Percentiles rank a stretch among this genome's conserved stretches.
phyloP scores from a whole-genome alignment of 2,329 filamentous ascomycete genomes.

The Curvularia sp. region DNA sequence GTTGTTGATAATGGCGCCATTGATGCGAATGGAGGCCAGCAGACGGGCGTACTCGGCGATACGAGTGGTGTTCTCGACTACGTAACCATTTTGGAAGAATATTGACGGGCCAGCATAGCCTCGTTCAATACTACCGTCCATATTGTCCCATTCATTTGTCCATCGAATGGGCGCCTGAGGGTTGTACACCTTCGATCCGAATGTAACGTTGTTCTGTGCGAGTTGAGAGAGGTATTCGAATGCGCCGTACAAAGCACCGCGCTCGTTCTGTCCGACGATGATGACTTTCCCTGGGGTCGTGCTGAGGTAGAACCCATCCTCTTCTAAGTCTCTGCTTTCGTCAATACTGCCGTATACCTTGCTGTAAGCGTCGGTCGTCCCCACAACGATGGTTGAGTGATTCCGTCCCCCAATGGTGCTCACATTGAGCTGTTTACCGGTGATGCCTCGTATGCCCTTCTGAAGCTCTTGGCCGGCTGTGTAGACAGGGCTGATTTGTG shows the following conservation, averaged over 20 bases:
- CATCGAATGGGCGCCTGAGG: constrained; percentile 70
- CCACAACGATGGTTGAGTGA: constrained; percentile 56
- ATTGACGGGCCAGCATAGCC: constrained; percentile 73
- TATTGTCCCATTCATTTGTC: constrained; percentile 78
- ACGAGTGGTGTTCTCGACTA: constrained; percentile 67
- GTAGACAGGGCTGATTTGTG: constrained; percentile 63
- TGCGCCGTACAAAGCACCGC: constrained; percentile 72
- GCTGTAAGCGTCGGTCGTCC: constrained; percentile 57
- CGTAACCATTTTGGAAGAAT: constrained; percentile 67
- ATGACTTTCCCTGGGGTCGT: constrained; percentile 57
- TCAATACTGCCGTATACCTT: constrained; percentile 45
- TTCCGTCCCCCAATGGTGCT: constrained; percentile 29
- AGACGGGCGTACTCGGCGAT: constrained; percentile 70
- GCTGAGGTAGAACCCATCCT: constrained; percentile 69
- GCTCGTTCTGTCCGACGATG: constrained; percentile 71
- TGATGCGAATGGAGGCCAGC: constrained; percentile 70
- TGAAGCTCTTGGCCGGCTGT: constrained; percentile 67
- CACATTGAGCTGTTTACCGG: constrained; percentile 58
- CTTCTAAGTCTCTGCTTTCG: constrained; percentile 54
- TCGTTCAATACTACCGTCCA: constrained; percentile 71
- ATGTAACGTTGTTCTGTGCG: constrained; percentile 64
- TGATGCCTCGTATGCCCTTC: constrained; percentile 64
- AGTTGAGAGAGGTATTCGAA: constrained; percentile 73
- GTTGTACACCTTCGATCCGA: constrained; percentile 60
- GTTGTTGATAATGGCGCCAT: constrained; percentile 73